Base-by-base conservation (phyloP, 2,329 filamentous ascomycete genomes). In the Pseudopyrenochaeta lycopersici region DNA sequence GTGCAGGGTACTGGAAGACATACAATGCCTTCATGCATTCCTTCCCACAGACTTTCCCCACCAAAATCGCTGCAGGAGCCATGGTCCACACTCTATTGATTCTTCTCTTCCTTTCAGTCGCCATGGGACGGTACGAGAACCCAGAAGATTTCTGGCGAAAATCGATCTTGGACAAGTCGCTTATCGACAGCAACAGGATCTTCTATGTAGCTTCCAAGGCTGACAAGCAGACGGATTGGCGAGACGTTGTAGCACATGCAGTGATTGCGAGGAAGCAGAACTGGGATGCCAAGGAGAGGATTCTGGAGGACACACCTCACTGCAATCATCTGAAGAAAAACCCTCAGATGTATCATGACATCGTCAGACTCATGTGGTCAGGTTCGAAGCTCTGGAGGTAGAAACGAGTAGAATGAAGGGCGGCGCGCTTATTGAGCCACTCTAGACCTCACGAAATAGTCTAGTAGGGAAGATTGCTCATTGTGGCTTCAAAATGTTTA, bases 171-270 rank as follows among this genome's bases (percentile, higher is more conserved):
- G 46, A 57, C 18, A 18, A 56, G 14, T 17, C 33, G 1, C 44
- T 54, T 3, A 29, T 66, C 6, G 40, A 38, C 15, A 32, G 39
- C 7, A 40, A 7, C 4, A 50, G 86, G 83, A 62, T 61, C 85
- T n/a, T 86, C 84, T 86, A 84, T 60, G 57, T 85, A 4, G 86
- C 85, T 61, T 83, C 81, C 52, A 82, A 81, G 54, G 78, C 78
- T 33, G 85, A 87, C 54, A 76, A 80, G 20, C 73, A 86, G 20
- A 84, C 85, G 14, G 61, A 70, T 2, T 84, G 78, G 68, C 52
- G 79, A 53, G 83, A 86, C 48, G 78, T 87, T 1, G 80, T 83
- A 52, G 71, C 68, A 4, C 81, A 86, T 56, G 80, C 78, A 27
- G 23, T 1, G 1, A 66, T 76, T 18, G 79, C 82, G 2, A 72